Evolutionary conservation across 768 basidiomycete species (phyloP), one percentile per base, ranked within the genome.

Genomic region (Zangia roseola): DNA sequence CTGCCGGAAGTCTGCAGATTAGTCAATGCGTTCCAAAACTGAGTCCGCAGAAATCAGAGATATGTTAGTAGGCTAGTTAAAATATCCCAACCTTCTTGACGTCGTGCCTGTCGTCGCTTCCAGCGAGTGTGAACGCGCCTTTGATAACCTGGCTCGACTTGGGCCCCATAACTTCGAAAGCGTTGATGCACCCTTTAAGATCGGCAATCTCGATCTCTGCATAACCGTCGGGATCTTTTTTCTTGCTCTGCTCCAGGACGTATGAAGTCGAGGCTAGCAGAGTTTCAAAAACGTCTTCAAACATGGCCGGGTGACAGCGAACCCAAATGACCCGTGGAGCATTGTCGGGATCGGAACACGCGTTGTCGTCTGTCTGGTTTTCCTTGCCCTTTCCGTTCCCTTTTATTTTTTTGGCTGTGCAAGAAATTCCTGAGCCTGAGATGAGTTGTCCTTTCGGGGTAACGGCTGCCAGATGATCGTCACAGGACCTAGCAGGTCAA

Each of bases 131-230:
- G 38, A 88, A 60, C 1, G 79, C 81, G 21, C 86, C 85, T 57
- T 79, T 82, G 43, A 88, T 65, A 10, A 94, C 80, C 61, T 88
- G 86, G 45, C 78, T 89, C 0, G 88, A 76, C 62, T 83, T 88
- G 4, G 91, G 91, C 3, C 95, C 95, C 74, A 88, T 87, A 28
- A 97, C 80, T 64, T 98, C 94, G 57, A 95, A 95, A 6, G 83
- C 75, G 52, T 88, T 89, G 36, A 92, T 57, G 41, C 83, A 79
- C 2, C 81, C 82, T 47, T 86, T 72, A 40, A 94, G 65, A 62
- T 94, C 89, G 7, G 77, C 74, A 14, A 94, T 74, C 55, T 90
- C 83, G 10, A 93, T 67, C 19, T 75, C 71, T 12, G 56, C 63
- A 5, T 54, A 41, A 20, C 53, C 49, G 3, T 56, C 54, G 10